Conservation (phyloP, 2,329 filamentous ascomycete species). For the Ceratocystiopsis brevicomis region DNA sequence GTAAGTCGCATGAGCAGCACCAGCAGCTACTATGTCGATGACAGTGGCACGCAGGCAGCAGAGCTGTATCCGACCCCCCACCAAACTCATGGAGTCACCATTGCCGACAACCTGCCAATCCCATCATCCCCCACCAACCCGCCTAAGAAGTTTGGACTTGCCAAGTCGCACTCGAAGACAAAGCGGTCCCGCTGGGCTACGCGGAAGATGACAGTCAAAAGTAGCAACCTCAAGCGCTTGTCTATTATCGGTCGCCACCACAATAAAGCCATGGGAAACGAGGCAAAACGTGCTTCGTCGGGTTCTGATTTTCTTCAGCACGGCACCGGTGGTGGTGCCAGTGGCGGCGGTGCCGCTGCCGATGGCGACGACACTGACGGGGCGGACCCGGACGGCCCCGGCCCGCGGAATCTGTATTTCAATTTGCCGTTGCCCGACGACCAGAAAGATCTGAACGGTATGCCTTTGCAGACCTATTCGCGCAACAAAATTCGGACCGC, state of each 20-base stretch:
- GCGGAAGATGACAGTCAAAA: conserved; percentile 61
- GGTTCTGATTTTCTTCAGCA: conserved; percentile 16
- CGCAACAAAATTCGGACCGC: conserved; percentile 96
- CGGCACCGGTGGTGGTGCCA: conserved; percentile 16
- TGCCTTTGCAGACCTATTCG: conserved; percentile 49
- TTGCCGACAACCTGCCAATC: conserved; percentile 10
- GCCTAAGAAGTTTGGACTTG: too few relatives aligned
- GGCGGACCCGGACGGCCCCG: conserved; percentile 20
- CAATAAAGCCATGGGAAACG: conserved; percentile 40
- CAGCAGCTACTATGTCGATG: too few relatives aligned
- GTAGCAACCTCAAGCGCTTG: conserved; percentile 58
- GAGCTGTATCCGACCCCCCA: neutral
- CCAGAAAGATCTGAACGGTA: conserved; percentile 63
- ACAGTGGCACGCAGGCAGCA: too few relatives aligned
- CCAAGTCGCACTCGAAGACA: conserved; percentile 18
- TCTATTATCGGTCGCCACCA: conserved; percentile 65
- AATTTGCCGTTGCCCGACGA: conserved; percentile 62
- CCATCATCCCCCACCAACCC: conserved; percentile 10
- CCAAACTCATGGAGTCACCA: conserved; percentile 5
- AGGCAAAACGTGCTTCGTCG: conserved; percentile 45
- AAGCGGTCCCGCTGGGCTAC: conserved; percentile 91
- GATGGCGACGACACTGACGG: conserved; percentile 18
- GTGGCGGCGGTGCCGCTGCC: conserved; percentile 18
- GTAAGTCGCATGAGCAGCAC: too few relatives aligned
- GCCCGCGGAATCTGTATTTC: conserved; percentile 54